Evolutionary conservation across 768 basidiomycete species (phyloP).

Genomic region (Thelephora ganbajun): DNA sequence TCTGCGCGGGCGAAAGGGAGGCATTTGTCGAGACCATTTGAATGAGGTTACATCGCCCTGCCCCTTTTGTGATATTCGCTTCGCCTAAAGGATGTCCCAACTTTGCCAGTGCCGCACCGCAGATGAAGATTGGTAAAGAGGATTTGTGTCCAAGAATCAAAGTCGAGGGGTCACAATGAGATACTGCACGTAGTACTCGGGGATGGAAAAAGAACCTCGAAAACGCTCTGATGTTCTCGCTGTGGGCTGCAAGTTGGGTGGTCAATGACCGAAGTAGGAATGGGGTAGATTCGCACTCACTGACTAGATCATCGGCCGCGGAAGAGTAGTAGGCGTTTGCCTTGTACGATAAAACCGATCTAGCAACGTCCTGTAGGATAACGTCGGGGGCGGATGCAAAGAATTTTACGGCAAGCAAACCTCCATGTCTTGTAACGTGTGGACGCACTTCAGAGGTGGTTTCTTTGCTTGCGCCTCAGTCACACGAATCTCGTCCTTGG

Average conservation of each 20-base stretch:
- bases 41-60: slow-evolving; percentile 50
- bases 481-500: slow-evolving; percentile 58
- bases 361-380: slow-evolving; percentile 45
- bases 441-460: slow-evolving; percentile 54
- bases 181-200: slow-evolving; percentile 60
- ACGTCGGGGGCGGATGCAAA: background rate
- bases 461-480: slow-evolving; percentile 43
- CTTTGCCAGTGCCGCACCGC: slow-evolving; percentile 72
- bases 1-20: slow-evolving; percentile 49
- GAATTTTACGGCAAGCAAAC: slow-evolving; percentile 20
- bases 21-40: slow-evolving; percentile 81
- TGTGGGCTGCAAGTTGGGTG: slow-evolving; percentile 27
- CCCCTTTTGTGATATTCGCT: slow-evolving; percentile 64
- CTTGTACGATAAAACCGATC: slow-evolving; percentile 54
- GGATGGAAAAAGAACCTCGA: slow-evolving; percentile 78
- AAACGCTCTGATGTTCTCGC: slow-evolving; percentile 71
- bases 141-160: slow-evolving; percentile 59
- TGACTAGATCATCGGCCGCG: slow-evolving; percentile 72
- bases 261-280: background rate
- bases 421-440: slow-evolving; percentile 77
- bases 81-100: slow-evolving; percentile 88
- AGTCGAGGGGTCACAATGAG: slow-evolving; percentile 53
- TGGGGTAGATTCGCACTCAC: slow-evolving; percentile 29
- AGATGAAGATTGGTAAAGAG: slow-evolving; percentile 71
- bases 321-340: slow-evolving; percentile 80